phyloP scores from a whole-genome alignment of 2,329 filamentous ascomycete species.

The Clonostachys rosea region DNA sequence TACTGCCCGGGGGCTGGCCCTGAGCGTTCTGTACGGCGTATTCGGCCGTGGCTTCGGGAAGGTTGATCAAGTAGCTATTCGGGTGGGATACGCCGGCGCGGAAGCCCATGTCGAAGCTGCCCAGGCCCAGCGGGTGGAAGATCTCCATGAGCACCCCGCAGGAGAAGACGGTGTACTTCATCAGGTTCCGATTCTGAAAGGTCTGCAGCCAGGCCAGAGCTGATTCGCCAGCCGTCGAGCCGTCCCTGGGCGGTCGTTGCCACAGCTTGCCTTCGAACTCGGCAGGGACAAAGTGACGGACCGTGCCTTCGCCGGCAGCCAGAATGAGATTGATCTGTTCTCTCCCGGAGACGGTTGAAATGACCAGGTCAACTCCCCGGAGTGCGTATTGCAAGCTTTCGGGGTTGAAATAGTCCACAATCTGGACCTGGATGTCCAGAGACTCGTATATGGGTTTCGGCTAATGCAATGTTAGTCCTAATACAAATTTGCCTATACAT shows the following conservation, averaged over 20 bases:
- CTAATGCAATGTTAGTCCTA: slow-evolving; percentile 25
- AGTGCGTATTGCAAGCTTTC: slow-evolving; percentile 59
- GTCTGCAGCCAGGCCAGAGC: slow-evolving; percentile 50
- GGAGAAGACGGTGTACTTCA: slow-evolving; percentile 66
- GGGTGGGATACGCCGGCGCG: slow-evolving; percentile 48
- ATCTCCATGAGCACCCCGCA: slow-evolving; percentile 75
- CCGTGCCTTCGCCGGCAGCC: slow-evolving; percentile 59
- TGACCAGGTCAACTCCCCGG: slow-evolving; percentile 68
- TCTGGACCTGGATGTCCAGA: slow-evolving; percentile 59
- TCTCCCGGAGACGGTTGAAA: slow-evolving; percentile 65
- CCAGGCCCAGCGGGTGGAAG: slow-evolving; percentile 64
- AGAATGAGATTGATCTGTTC: slow-evolving; percentile 69
- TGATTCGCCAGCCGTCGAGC: slow-evolving; percentile 26
- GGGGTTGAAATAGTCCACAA: slow-evolving; percentile 61
- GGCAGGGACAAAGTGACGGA: slow-evolving; percentile 67
- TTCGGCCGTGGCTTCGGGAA: slow-evolving; percentile 52
- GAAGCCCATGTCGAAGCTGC: slow-evolving; percentile 49
- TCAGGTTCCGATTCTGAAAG: slow-evolving; percentile 43
- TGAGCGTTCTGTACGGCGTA: slow-evolving; percentile 50
- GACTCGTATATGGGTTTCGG: slow-evolving; percentile 46
- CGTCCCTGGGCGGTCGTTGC: slow-evolving; percentile 35
- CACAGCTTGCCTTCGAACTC: slow-evolving; percentile 67
- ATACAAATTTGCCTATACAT: background rate
- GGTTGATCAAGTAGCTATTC: slow-evolving; percentile 63
- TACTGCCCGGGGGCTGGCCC: slow-evolving; percentile 38